phyloP scores from a whole-genome alignment of 352 stramenopile genomes.

The Phytophthora vignae region DNA sequence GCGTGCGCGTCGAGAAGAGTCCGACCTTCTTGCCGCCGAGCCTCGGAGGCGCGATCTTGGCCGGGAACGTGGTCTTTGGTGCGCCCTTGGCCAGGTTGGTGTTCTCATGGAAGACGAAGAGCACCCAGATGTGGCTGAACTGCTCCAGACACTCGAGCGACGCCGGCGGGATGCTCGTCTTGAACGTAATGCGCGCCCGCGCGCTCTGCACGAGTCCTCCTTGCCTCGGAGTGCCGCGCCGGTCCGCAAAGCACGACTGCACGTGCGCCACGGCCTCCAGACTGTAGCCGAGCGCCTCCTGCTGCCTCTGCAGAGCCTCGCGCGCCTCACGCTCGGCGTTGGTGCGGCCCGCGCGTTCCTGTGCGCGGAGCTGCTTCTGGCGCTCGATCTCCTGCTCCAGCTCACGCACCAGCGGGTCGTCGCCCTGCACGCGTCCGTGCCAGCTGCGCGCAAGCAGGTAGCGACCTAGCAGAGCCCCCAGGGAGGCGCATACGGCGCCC shows the following conservation, averaged over 20 bases:
- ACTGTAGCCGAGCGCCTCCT: conserved; percentile 69
- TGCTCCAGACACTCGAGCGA: conserved; percentile 85
- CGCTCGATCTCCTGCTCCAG: conserved; percentile 73
- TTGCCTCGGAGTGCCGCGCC: conserved; percentile 87
- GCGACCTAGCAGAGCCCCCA: conserved; percentile 36
- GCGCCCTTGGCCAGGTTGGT: conserved; percentile 75
- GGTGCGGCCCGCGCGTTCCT: conserved; percentile 79
- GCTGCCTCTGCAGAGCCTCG: conserved; percentile 68
- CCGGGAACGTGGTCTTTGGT: conserved; percentile 73
- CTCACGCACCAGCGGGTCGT: conserved; percentile 50
- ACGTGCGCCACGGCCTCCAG: conserved; percentile 79
- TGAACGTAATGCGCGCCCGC: conserved; percentile 78
- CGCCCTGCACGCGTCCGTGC: conserved; percentile 11
- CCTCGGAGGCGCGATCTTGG: conserved; percentile 83
- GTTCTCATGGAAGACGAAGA: conserved; percentile 94
- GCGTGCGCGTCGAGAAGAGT: conserved; percentile 96
- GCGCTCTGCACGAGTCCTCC: conserved; percentile 74
- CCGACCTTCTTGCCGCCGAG: conserved; percentile 89
- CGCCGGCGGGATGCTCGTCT: conserved; percentile 71
- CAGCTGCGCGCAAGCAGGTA: conserved; percentile 19
- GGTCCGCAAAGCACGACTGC: conserved; percentile 87
- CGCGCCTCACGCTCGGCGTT: conserved; percentile 75
- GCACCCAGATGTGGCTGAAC: conserved; percentile 92
- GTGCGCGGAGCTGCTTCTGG: conserved; percentile 73
- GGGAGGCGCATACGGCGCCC: conserved; percentile 27